These are phyloP conservation scores for Hypomyces perniciosus DNA, from an alignment of 2,329 filamentous ascomycete genomes.

Conservation along the genomic window DNA sequence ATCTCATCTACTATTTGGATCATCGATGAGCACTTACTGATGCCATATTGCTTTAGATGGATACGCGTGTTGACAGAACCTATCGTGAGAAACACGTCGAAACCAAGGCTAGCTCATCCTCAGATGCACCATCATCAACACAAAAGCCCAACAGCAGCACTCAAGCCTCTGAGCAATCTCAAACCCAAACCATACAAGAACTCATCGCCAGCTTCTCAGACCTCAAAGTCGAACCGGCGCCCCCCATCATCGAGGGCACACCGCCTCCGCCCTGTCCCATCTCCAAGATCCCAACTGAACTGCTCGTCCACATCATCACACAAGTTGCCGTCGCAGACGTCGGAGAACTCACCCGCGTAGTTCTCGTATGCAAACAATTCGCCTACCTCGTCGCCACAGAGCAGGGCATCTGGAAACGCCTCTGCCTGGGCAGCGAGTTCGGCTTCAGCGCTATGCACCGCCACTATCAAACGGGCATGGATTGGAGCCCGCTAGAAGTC, in stretches of 20 bases:
- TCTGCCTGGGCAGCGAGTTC: conserved; percentile 64
- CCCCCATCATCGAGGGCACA: conserved; percentile 65
- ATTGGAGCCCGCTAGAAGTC: conserved; percentile 45
- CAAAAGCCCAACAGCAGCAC: conserved; percentile 3
- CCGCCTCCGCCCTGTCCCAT: conserved; percentile 76
- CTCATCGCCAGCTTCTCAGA: conserved; percentile 71
- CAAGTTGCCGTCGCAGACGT: conserved; percentile 70
- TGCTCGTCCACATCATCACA: conserved; percentile 71
- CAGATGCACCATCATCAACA: conserved; percentile 17
- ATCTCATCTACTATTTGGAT: background rate
- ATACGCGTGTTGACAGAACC: conserved; percentile 72
- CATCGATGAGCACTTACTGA: background rate
- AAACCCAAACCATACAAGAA: conserved; percentile 53
- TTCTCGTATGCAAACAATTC: conserved; percentile 78
- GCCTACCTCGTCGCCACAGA: conserved; percentile 81
- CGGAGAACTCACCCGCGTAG: conserved; percentile 66
- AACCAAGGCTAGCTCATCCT: conserved; percentile 20
- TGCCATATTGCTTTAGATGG: conserved; percentile 52
- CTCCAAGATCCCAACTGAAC: conserved; percentile 70
- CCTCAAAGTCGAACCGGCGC: conserved; percentile 60
- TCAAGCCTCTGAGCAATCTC: conserved; percentile 41
- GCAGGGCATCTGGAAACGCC: conserved; percentile 75
- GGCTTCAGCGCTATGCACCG: conserved; percentile 84
- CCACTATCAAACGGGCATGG: conserved; percentile 58
- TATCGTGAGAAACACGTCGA: conserved; percentile 94